Conservation (phyloP, 805 yeast genomes). For the Schwanniomyces yamadae region DNA sequence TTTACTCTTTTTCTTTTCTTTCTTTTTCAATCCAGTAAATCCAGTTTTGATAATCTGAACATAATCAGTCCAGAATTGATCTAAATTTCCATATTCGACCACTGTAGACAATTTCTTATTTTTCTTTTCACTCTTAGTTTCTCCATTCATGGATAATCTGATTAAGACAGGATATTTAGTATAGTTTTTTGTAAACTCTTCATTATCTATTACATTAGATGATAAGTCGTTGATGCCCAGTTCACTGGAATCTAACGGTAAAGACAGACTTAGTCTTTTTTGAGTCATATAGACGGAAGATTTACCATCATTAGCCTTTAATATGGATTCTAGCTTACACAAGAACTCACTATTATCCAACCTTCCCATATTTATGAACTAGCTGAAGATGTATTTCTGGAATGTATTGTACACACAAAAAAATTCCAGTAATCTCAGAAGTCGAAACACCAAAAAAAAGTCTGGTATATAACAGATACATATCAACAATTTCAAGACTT, state of each 20-base stretch:
- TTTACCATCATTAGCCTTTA: slow-evolving; percentile 33
- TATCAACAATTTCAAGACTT: too few species aligned
- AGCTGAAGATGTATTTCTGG: too few species aligned
- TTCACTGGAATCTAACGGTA: slow-evolving; percentile 22
- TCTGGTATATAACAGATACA: too few species aligned
- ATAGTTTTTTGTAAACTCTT: slow-evolving; percentile 17
- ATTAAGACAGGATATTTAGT: slow-evolving; percentile 60
- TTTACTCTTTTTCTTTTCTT: slow-evolving; percentile 74
- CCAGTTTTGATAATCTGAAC: slow-evolving; percentile 67
- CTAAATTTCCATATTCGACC: slow-evolving; percentile 60
- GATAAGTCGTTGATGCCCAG: slow-evolving; percentile 31
- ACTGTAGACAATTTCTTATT: slow-evolving; percentile 71
- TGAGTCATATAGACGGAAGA: slow-evolving; percentile 61
- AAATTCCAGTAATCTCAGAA: too few species aligned
- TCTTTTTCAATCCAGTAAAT: slow-evolving; percentile 73
- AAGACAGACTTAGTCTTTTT: slow-evolving; percentile 42
- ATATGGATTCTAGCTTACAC: slow-evolving; percentile 20
- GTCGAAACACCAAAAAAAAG: too few species aligned
- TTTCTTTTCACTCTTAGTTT: slow-evolving; percentile 45
- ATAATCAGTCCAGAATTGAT: slow-evolving; percentile 76
- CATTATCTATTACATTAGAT: slow-evolving; percentile 28
- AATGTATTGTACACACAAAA: too few species aligned
- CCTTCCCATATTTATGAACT: slow-evolving; percentile 28
- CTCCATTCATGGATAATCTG: slow-evolving; percentile 61
- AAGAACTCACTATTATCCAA: slow-evolving; percentile 34